Conservation (phyloP, 495 filamentous ascomycete species). For the Daldinia childiae region DNA sequence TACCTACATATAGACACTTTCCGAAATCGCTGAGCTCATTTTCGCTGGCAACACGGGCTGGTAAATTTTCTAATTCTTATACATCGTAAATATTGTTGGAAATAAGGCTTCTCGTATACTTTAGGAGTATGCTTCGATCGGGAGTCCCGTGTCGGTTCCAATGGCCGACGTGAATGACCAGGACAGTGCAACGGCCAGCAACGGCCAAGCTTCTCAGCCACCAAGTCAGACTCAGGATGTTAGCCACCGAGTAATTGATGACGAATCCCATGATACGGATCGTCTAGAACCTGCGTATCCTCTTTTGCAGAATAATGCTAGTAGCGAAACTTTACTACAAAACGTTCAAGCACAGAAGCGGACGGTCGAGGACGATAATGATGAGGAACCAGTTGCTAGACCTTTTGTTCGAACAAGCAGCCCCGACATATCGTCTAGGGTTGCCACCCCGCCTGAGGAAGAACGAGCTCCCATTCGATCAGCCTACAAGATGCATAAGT, state of each 20-base stretch:
- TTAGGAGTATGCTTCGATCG: constrained; percentile 23
- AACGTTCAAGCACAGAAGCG: constrained; percentile 46
- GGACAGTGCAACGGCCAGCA: constrained; percentile 20
- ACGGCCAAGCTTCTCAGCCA: constrained; percentile 34
- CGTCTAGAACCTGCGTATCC: constrained; percentile 49
- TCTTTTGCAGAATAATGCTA: constrained; percentile 56
- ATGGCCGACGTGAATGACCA: constrained; percentile 39
- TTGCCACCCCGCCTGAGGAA: constrained; percentile 50
- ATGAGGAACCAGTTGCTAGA: constrained; percentile 71
- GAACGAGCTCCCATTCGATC: constrained; percentile 73
- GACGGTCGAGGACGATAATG: constrained; percentile 64
- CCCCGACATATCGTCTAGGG: constrained; percentile 56
- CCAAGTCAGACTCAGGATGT: constrained; percentile 6
- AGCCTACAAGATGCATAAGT: constrained; percentile 91
- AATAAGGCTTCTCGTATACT: background rate
- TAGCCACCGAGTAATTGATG: constrained; percentile 14
- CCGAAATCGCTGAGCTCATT: background rate
- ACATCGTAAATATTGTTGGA: background rate
- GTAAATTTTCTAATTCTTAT: background rate
- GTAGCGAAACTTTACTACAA: constrained; percentile 46
- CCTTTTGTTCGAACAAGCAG: constrained; percentile 71
- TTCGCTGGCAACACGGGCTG: background rate
- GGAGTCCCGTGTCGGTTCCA: background rate
- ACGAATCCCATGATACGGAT: constrained; percentile 8
- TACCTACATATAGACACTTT: too few species aligned